These are phyloP conservation scores for Cordia subcordata DNA, from an alignment of 257 asterid species.

Conservation along the genomic window DNA sequence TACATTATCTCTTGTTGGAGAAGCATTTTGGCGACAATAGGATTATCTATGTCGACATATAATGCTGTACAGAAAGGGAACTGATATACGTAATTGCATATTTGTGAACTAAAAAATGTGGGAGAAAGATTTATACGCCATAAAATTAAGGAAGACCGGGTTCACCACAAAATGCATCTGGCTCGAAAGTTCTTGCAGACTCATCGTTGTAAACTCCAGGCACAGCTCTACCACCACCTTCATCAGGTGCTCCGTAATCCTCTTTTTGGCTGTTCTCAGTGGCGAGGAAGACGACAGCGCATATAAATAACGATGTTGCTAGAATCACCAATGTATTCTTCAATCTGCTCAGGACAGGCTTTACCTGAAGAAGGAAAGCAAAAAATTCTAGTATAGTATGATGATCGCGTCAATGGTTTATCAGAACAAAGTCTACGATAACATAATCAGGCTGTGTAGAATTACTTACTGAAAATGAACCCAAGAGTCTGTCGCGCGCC, in stretches of 20 bases:
- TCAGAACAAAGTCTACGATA: too few species aligned
- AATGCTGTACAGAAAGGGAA: background rate
- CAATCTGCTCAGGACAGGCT: constrained; percentile 67
- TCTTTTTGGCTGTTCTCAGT: constrained; percentile 34
- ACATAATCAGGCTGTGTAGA: background rate
- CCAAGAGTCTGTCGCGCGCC: too few species aligned
- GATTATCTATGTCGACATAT: background rate
- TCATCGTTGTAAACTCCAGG: constrained; percentile 82
- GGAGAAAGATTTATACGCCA: background rate
- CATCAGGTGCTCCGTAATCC: constrained; percentile 21
- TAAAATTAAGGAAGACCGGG: constrained; percentile 19
- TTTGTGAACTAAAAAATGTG: background rate
- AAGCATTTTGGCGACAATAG: too few species aligned
- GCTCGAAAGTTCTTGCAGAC: constrained; percentile 82
- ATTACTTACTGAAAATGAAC: constrained; percentile 75
- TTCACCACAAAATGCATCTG: constrained; percentile 83
- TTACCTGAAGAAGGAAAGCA: constrained; percentile 47
- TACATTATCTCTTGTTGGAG: too few species aligned
- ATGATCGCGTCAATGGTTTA: background rate
- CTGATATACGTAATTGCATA: too few species aligned
- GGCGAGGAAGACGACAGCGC: constrained; percentile 35
- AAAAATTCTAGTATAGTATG: background rate
- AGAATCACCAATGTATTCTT: constrained; percentile 79
- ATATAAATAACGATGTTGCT: constrained; percentile 55
- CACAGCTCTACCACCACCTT: constrained; percentile 52